Conservation (phyloP, 805 yeast genomes). For the Kregervanrija delftensis region DNA sequence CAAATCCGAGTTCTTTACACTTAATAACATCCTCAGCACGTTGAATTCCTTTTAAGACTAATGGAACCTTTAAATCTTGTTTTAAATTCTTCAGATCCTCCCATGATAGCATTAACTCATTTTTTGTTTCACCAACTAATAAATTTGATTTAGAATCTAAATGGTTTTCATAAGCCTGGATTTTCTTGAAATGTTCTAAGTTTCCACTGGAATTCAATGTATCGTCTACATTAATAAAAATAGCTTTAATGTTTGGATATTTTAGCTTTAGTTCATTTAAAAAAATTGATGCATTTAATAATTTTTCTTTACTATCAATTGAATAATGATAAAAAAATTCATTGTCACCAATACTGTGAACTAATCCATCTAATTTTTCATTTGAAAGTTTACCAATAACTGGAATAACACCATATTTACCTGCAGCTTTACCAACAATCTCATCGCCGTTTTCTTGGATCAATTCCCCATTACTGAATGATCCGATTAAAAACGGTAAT, state of each 20-base stretch:
- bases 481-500: slow-evolving; percentile 83
- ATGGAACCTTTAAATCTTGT: slow-evolving; percentile 37
- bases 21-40: slow-evolving; percentile 56
- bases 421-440: slow-evolving; percentile 70
- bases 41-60: slow-evolving; percentile 59
- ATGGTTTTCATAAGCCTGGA: slow-evolving; percentile 48
- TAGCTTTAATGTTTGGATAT: slow-evolving; percentile 56
- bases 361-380: slow-evolving; percentile 70
- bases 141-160: slow-evolving; percentile 7
- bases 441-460: slow-evolving; percentile 86
- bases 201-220: slow-evolving; percentile 62
- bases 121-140: slow-evolving; percentile 1
- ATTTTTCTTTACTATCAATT: slow-evolving; percentile 53
- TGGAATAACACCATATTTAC: slow-evolving; percentile 55
- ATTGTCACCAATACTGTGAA: slow-evolving; percentile 56
- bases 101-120: slow-evolving; percentile 39
- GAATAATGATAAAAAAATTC: slow-evolving; percentile 79
- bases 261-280: slow-evolving; percentile 26
- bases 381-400: slow-evolving; percentile 86
- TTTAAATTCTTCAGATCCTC: slow-evolving; percentile 49
- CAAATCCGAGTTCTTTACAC: slow-evolving; percentile 52
- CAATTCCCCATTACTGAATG: slow-evolving; percentile 80
- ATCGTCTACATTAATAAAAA: slow-evolving; percentile 82
- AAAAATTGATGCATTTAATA: slow-evolving; percentile 37
- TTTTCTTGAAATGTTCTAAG: slow-evolving; percentile 82